A percentile compares a stretch with the other conserved stretches of the same genome.
phyloP scores from a whole-genome alignment of 2,329 filamentous ascomycete genomes.

The Sporothrix dimorphospora region DNA sequence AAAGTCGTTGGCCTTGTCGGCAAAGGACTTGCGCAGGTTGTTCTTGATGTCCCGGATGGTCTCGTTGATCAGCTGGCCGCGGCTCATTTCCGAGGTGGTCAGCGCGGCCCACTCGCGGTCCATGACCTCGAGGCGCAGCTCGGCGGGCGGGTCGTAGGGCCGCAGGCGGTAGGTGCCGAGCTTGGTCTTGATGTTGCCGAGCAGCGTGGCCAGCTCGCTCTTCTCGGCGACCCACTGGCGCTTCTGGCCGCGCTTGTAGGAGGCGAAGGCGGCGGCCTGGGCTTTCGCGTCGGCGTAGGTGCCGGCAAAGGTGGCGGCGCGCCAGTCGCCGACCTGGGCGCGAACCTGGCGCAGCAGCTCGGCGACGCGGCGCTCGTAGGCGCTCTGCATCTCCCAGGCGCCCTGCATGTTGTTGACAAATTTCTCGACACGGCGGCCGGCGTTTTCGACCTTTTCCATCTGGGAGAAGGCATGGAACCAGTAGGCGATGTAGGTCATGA shows the following conservation, averaged over 20 bases:
- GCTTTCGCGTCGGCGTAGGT: constrained; percentile 91
- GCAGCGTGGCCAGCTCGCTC: constrained; percentile 86
- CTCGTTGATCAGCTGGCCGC: constrained; percentile 95
- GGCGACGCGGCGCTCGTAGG: constrained; percentile 88
- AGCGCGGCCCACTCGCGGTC: constrained; percentile 81
- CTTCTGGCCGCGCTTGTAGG: constrained; percentile 91
- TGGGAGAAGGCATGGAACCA: constrained; percentile 99
- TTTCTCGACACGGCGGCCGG: constrained; percentile 93
- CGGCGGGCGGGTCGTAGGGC: constrained; percentile 85
- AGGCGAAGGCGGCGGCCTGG: constrained; percentile 78
- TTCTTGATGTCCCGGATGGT: constrained; percentile 99
- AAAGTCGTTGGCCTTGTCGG: constrained; percentile 98
- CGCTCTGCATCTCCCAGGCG: constrained; percentile 99
- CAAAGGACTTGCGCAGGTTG: constrained; percentile 85
- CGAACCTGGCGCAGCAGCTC: constrained; percentile 76
- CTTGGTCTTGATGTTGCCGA: constrained; percentile 99
- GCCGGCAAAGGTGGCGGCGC: constrained; percentile 79
- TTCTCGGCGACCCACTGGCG: constrained; percentile 97
- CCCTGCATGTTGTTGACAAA: constrained; percentile 99
- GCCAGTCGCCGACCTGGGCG: constrained; percentile 75
- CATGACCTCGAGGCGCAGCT: constrained; percentile 79
- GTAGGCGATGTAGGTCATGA: constrained; percentile 99
- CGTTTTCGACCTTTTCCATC: constrained; percentile 98
- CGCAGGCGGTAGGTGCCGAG: constrained; percentile 90
- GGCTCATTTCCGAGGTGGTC: constrained; percentile 80